A percentile compares a stretch with the other conserved stretches of the same genome.
Evolutionary conservation across 2,329 filamentous ascomycete species (phyloP).

Genomic region (Fusarium ramigenum): DNA sequence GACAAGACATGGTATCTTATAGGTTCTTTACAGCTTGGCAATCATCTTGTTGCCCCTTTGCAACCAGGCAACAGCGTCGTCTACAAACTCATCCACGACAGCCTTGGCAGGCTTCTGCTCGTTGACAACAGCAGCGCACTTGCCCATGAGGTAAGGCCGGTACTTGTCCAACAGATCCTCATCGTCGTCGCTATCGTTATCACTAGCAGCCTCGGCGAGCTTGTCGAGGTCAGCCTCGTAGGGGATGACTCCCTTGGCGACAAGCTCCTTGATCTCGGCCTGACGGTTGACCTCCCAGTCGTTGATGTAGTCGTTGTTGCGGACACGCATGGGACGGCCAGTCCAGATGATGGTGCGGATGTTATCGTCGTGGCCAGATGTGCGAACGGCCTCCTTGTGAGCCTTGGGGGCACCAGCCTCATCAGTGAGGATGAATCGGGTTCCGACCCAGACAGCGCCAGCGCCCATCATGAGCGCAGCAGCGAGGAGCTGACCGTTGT

Average conservation of each 20-base stretch:
- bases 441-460: slow-evolving; percentile 94
- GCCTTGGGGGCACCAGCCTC: slow-evolving; percentile 93
- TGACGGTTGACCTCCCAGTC: slow-evolving; percentile 96
- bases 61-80: slow-evolving; percentile 78
- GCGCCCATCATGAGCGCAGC: slow-evolving; percentile 94
- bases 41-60: slow-evolving; percentile 74
- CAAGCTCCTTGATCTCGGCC: slow-evolving; percentile 91
- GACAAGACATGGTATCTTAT: slow-evolving; percentile 7
- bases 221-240: slow-evolving; percentile 95
- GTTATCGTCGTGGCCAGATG: slow-evolving; percentile 93
- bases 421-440: slow-evolving; percentile 90
- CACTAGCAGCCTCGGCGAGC: slow-evolving; percentile 70
- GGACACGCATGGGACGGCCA: slow-evolving; percentile 90
- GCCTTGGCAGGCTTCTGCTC: slow-evolving; percentile 91
- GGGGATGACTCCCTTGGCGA: slow-evolving; percentile 87
- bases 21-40: slow-evolving; percentile 70
- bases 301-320: slow-evolving; percentile 91
- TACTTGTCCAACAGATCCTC: slow-evolving; percentile 94
- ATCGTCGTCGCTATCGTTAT: slow-evolving; percentile 74
- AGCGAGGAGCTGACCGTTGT: slow-evolving; percentile 90
- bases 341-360: slow-evolving; percentile 99
- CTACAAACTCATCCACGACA: slow-evolving; percentile 93
- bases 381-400: slow-evolving; percentile 95
- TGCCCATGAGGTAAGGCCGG: slow-evolving; percentile 93
- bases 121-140: slow-evolving; percentile 92